phyloP scores from a whole-genome alignment of 108 stramenopile genomes.

The Discostella stelligeroides region DNA sequence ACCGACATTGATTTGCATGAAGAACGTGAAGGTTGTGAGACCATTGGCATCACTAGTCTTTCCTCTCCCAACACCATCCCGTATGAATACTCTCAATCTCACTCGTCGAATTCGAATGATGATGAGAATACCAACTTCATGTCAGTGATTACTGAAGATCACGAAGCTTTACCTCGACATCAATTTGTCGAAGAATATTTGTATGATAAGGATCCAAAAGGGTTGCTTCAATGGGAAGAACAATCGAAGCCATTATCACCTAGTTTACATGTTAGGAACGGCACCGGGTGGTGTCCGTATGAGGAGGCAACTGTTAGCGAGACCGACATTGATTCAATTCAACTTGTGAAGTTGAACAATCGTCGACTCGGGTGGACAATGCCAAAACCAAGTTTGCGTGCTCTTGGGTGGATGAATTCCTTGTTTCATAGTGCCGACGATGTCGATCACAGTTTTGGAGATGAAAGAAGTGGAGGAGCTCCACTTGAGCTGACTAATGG shows the following conservation, averaged over 20 bases:
- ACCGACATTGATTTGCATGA: not conserved
- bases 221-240: conserved; percentile 9
- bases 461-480: not conserved
- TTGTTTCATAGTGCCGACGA: not conserved
- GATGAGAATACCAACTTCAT: conserved; percentile 1
- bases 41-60: no score
- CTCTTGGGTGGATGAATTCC: not conserved
- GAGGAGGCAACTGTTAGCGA: not conserved
- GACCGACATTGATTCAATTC: not conserved
- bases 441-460: not conserved
- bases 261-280: not conserved
- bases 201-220: conserved; percentile 9
- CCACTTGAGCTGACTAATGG: not conserved
- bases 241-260: conserved; percentile 20
- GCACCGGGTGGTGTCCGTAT: not conserved
- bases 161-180: not conserved
- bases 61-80: no score
- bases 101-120: not conserved
- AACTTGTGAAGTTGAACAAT: not conserved
- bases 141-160: conserved; percentile 26
- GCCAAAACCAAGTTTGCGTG: not conserved
- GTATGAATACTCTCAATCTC: no score
- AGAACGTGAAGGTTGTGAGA: not conserved
- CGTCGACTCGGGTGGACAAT: no score
- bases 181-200: conserved; percentile 30